phyloP scores from a whole-genome alignment of 1,139 yeast species.

The Kodamaea fungicola region DNA sequence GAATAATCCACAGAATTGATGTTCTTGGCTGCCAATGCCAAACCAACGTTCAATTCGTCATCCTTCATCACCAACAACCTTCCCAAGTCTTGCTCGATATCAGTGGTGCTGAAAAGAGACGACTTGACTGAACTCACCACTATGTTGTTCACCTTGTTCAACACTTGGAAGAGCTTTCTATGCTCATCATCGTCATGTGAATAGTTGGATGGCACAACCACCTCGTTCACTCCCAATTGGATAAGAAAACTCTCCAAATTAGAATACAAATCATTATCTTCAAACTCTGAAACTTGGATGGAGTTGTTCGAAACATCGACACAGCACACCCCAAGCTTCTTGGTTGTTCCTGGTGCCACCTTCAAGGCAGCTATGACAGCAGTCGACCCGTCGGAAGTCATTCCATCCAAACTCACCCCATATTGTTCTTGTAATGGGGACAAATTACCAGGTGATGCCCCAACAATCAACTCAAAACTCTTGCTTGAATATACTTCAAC shows the following conservation, averaged over 20 bases:
- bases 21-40: slow-evolving; percentile 62
- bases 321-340: slow-evolving; percentile 72
- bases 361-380: slow-evolving; percentile 79
- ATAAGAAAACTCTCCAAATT: slow-evolving; percentile 81
- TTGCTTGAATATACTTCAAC: slow-evolving; percentile 68
- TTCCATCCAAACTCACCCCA: slow-evolving; percentile 63
- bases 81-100: slow-evolving; percentile 70
- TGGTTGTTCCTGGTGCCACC: slow-evolving; percentile 38
- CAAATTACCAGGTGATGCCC: slow-evolving; percentile 90
- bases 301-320: slow-evolving; percentile 68
- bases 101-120: slow-evolving; percentile 54
- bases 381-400: slow-evolving; percentile 55
- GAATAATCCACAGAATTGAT: slow-evolving; percentile 33
- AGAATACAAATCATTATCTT: slow-evolving; percentile 82
- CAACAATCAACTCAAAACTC: slow-evolving; percentile 54
- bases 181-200: slow-evolving; percentile 33
- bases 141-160: slow-evolving; percentile 70
- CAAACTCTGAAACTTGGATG: slow-evolving; percentile 74
- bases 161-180: slow-evolving; percentile 55
- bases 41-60: slow-evolving; percentile 33
- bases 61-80: slow-evolving; percentile 51
- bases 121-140: slow-evolving; percentile 61
- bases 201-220: slow-evolving; percentile 54
- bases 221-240: slow-evolving; percentile 87
- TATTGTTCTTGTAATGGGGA: slow-evolving; percentile 42